Conservation (phyloP, 2,329 filamentous ascomycete species). For the Aspergillus ustus region DNA sequence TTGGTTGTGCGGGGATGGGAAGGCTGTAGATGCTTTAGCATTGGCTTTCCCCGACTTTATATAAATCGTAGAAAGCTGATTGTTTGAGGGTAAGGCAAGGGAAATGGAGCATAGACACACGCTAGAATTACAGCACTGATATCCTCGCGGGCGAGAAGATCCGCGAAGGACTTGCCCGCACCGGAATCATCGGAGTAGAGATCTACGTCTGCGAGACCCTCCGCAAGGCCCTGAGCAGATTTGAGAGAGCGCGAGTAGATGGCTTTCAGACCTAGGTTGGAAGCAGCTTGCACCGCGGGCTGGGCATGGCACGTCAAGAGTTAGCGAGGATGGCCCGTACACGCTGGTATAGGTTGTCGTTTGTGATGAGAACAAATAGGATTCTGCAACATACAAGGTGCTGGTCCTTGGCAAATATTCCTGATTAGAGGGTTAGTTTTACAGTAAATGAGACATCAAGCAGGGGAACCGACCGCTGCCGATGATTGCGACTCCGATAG, state of each 20-base stretch:
- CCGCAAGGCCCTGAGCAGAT: conserved; percentile 54
- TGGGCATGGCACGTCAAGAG: conserved; percentile 26
- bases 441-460: background rate
- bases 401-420: conserved; percentile 63
- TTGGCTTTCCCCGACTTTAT: background rate
- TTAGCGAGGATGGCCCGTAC: background rate
- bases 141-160: conserved; percentile 54
- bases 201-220: conserved; percentile 45
- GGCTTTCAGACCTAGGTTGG: conserved; percentile 56
- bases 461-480: conserved; percentile 50
- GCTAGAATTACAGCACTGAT: conserved; percentile 58
- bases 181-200: conserved; percentile 62
- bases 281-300: conserved; percentile 56
- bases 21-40: conserved; percentile 40
- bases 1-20: conserved; percentile 58
- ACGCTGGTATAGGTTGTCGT: background rate
- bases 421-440: conserved; percentile 27
- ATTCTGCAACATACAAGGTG: conserved; percentile 49
- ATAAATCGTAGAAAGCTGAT: background rate
- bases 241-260: conserved; percentile 63
- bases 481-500: conserved; percentile 57
- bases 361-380: background rate
- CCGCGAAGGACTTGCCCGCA: conserved; percentile 49
- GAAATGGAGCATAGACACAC: conserved; percentile 35
- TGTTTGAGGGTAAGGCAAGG: background rate